Evolutionary conservation across 495 filamentous ascomycete species (phyloP).

Genomic region (Aspergillus olivimuriae): DNA sequence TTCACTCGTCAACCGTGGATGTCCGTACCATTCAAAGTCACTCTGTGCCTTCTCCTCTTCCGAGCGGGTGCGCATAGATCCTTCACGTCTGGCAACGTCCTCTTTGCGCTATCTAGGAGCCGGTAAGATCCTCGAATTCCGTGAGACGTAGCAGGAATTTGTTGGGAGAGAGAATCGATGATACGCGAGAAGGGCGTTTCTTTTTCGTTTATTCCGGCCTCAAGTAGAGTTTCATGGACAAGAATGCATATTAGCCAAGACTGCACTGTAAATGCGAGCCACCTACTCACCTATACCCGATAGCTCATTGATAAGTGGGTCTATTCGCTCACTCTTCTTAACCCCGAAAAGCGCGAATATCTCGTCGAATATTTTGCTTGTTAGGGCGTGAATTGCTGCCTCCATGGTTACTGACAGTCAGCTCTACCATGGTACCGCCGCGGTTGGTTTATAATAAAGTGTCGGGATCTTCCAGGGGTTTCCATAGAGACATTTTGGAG

Average conservation of each 20-base stretch:
- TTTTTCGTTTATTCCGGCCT: neutral
- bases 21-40: neutral
- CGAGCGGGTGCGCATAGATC: neutral
- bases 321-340: neutral
- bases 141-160: neutral
- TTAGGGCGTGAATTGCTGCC: neutral
- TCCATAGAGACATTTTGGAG: no score
- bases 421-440: no score
- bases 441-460: no score
- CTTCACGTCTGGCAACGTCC: neutral
- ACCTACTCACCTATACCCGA: neutral
- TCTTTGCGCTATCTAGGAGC: neutral
- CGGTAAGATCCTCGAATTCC: neutral
- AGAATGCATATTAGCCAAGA: neutral
- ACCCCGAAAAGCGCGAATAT: neutral
- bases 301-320: neutral
- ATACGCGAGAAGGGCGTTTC: neutral
- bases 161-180: neutral
- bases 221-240: neutral
- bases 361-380: neutral
- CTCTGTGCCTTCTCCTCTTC: neutral
- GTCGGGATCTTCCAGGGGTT: neutral
- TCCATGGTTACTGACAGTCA: neutral
- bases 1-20: neutral
- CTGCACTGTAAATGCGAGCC: neutral